Conservation (phyloP, 83 land plant genomes). For the Thuja plicata region DNA sequence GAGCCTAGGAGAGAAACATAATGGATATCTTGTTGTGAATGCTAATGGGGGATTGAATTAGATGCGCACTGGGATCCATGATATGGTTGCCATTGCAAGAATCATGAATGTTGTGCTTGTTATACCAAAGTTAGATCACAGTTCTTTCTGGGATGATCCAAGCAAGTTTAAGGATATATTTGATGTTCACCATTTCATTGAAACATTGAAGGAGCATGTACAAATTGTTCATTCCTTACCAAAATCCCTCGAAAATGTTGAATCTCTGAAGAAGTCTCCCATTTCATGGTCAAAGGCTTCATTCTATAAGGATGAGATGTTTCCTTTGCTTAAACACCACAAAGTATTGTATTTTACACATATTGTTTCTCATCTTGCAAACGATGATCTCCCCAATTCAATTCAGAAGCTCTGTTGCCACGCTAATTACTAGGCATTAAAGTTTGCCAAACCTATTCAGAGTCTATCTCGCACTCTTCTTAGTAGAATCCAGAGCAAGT, state of each 20-base stretch:
- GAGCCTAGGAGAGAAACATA: not conserved
- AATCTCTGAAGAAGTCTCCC: slow-evolving; percentile 34
- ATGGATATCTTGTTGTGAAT: slow-evolving; percentile 23
- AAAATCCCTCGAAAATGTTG: slow-evolving; percentile 13
- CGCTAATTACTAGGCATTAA: too few species aligned
- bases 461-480: not conserved
- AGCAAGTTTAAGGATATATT: slow-evolving; percentile 47
- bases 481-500: too few species aligned
- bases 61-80: slow-evolving; percentile 39
- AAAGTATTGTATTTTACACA: slow-evolving; percentile 39
- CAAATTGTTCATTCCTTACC: slow-evolving; percentile 35
- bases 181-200: slow-evolving; percentile 34
- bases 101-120: slow-evolving; percentile 41
- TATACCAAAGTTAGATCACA: slow-evolving; percentile 39
- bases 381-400: slow-evolving; percentile 22
- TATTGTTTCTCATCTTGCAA: slow-evolving; percentile 41
- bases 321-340: slow-evolving; percentile 37
- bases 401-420: not conserved
- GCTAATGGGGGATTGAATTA: slow-evolving; percentile 32
- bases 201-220: slow-evolving; percentile 34
- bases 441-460: too few species aligned
- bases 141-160: slow-evolving; percentile 46
- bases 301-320: slow-evolving; percentile 31
- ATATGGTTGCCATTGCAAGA: slow-evolving; percentile 49
- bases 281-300: slow-evolving; percentile 47